These are phyloP conservation scores for Medicago ruthenica DNA, from an alignment of 306 rosid species.

Conservation along the genomic window DNA sequence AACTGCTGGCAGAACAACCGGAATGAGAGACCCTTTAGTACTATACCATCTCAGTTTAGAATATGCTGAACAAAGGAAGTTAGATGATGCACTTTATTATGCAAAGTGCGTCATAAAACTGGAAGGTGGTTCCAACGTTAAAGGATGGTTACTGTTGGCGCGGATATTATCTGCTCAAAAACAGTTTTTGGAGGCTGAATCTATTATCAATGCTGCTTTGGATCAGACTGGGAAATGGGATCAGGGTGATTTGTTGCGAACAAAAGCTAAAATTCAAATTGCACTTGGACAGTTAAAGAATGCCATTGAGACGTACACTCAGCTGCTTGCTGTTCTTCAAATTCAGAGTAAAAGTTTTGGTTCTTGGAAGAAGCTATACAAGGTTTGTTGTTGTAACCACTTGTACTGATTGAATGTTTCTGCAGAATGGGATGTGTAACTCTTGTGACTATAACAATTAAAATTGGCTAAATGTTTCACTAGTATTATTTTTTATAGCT, in stretches of 20 bases:
- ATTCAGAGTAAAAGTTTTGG: slow-evolving; percentile 75
- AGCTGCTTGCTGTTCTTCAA: slow-evolving; percentile 85
- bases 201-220: slow-evolving; percentile 78
- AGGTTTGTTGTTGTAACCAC: slow-evolving; percentile 56
- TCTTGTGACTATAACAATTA: too few relatives aligned
- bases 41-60: slow-evolving; percentile 80
- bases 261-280: slow-evolving; percentile 86
- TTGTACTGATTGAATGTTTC: background rate
- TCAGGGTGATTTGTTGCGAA: slow-evolving; percentile 78
- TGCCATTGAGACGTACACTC: slow-evolving; percentile 73
- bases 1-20: slow-evolving; percentile 63
- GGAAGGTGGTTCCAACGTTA: slow-evolving; percentile 72
- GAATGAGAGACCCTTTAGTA: slow-evolving; percentile 62
- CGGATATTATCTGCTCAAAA: slow-evolving; percentile 78
- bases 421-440: too few relatives aligned
- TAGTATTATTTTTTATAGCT: background rate
- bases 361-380: slow-evolving; percentile 55
- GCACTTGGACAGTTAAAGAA: slow-evolving; percentile 74
- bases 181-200: slow-evolving; percentile 71
- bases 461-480: too few relatives aligned
- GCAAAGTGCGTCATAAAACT: slow-evolving; percentile 69
- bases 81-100: slow-evolving; percentile 67
- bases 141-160: slow-evolving; percentile 77
- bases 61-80: slow-evolving; percentile 82
- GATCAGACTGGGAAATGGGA: slow-evolving; percentile 97